These are phyloP conservation scores for Acanthamoeba royreba DNA, from an alignment of 208 protist species.

Conservation along the genomic window DNA sequence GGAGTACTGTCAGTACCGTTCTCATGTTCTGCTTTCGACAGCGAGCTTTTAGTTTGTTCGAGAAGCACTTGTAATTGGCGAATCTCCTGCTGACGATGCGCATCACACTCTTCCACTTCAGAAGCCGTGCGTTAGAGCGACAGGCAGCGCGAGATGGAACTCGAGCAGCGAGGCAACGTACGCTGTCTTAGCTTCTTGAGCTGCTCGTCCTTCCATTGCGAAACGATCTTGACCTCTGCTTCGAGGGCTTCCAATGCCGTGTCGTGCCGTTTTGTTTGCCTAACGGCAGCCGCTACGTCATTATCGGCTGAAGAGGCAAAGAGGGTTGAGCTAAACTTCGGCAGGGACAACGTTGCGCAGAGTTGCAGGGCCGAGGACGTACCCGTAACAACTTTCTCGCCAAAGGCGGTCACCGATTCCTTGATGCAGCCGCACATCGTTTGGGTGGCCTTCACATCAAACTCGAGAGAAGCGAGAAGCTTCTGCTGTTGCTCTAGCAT, in stretches of 20 bases:
- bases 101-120: background rate
- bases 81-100: background rate
- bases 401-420: background rate
- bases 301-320: background rate
- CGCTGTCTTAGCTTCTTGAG: background rate
- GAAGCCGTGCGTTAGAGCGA: background rate
- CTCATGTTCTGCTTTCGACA: background rate
- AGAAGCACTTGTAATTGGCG: background rate
- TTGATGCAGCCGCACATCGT: slow-evolving; percentile 31
- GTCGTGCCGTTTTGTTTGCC: background rate
- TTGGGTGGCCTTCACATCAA: slow-evolving; percentile 34
- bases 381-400: background rate
- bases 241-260: background rate
- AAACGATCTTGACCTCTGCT: background rate
- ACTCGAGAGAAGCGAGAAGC: slow-evolving; percentile 15
- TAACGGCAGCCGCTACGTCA: background rate
- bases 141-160: background rate
- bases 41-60: background rate
- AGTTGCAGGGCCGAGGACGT: background rate
- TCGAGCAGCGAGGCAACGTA: background rate
- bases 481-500: slow-evolving; percentile 38
- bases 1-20: no score
- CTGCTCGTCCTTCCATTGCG: background rate
- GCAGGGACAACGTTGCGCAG: background rate
- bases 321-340: background rate